phyloP scores from a whole-genome alignment of 305 asterid genomes.

The Andrographis paniculata region DNA sequence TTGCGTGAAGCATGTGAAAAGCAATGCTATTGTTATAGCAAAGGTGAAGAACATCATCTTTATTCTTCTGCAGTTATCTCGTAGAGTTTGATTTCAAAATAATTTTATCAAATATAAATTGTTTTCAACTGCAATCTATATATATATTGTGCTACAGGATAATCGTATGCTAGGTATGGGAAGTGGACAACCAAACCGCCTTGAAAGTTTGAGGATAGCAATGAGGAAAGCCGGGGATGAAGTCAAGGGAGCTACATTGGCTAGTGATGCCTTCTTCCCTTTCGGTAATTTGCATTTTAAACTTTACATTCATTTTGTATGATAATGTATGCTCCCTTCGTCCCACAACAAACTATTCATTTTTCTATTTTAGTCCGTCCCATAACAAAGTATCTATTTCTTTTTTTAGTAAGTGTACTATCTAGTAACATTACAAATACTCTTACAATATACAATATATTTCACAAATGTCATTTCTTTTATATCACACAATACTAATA shows the following conservation, averaged over 20 bases:
- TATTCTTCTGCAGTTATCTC: background rate
- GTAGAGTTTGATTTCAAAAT: no score
- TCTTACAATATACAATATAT: no score
- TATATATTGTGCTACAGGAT: conserved; percentile 44
- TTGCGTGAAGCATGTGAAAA: conserved; percentile 94
- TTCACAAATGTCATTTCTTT: no score
- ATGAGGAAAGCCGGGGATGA: conserved; percentile 84
- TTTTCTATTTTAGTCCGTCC: no score
- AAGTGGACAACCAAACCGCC: conserved; percentile 96
- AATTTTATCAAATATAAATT: no score
- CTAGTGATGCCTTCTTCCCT: conserved; percentile 97
- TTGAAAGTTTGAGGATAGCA: conserved; percentile 90
- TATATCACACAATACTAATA: no score
- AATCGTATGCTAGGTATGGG: conserved; percentile 96
- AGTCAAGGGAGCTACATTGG: conserved; percentile 92
- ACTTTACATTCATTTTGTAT: background rate
- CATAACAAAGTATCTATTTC: no score
- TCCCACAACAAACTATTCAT: no score
- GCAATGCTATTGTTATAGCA: conserved; percentile 90
- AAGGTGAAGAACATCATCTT: conserved; percentile 36
- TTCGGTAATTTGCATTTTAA: conserved; percentile 49
- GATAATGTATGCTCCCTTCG: background rate
- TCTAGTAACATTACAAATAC: no score
- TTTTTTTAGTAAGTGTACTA: no score
- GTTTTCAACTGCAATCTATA: no score